phyloP scores from a whole-genome alignment of 148 eudicot genomes.

The Bassia scoparia region DNA sequence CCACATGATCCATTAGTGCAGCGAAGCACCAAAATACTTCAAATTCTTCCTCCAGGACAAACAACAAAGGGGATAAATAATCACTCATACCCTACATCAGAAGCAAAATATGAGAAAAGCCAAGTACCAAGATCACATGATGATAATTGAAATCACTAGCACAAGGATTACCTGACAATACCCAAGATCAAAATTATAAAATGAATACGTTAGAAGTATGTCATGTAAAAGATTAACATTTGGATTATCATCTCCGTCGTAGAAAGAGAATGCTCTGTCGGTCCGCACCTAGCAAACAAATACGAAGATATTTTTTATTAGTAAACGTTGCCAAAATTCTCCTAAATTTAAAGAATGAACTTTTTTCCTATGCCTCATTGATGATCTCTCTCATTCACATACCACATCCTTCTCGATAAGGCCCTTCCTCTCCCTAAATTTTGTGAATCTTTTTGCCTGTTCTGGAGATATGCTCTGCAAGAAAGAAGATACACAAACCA shows the following conservation, averaged over 20 bases:
- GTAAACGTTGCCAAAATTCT: neutral
- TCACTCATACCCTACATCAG: slow-evolving; percentile 88
- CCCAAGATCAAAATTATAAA: slow-evolving; percentile 98
- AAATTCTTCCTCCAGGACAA: slow-evolving; percentile 74
- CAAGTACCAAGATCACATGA: slow-evolving; percentile 3
- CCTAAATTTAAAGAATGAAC: slow-evolving; percentile 6
- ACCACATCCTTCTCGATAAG: slow-evolving; percentile 99
- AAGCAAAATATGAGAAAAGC: neutral
- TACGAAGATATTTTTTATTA: neutral
- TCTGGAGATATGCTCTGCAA: slow-evolving; percentile 82
- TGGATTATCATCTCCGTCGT: slow-evolving; percentile 91
- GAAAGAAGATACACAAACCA: slow-evolving; percentile 4
- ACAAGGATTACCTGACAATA: slow-evolving; percentile 81
- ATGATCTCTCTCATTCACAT: slow-evolving; percentile 20
- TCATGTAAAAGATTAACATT: slow-evolving; percentile 68
- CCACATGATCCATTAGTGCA: slow-evolving; percentile 86
- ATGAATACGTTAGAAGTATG: slow-evolving; percentile 91
- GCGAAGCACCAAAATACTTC: slow-evolving; percentile 98
- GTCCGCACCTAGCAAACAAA: slow-evolving; percentile 67
- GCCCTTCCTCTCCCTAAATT: slow-evolving; percentile 90
- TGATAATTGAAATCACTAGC: neutral
- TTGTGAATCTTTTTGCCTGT: slow-evolving; percentile 87
- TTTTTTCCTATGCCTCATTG: neutral
- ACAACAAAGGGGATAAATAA: slow-evolving; percentile 80
- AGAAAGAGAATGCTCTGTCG: slow-evolving; percentile 77